phyloP scores from a whole-genome alignment of 2,329 filamentous ascomycete genomes.

The Parastagonospora avenae region DNA sequence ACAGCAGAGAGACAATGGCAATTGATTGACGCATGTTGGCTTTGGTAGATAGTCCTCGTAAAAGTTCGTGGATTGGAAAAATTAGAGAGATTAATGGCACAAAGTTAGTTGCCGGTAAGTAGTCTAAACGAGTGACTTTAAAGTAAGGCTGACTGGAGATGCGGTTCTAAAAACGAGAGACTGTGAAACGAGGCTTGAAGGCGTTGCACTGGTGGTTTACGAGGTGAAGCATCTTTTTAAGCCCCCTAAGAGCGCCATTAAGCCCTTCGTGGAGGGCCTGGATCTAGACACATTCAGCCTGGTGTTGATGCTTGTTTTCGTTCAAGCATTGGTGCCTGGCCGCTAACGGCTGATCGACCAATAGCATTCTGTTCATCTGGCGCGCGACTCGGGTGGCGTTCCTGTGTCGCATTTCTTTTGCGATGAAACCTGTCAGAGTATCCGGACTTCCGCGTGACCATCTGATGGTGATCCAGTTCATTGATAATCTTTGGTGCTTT shows the following conservation, averaged over 20 bases:
- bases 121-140: constrained; percentile 10
- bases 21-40: constrained; percentile 29
- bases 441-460: too few species aligned
- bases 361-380: neutral
- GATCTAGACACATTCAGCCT: constrained; percentile 3
- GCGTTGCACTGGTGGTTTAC: constrained; percentile 9
- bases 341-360: neutral
- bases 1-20: constrained; percentile 21
- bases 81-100: constrained; percentile 1
- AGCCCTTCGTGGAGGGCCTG: constrained; percentile 6
- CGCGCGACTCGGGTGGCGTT: neutral
- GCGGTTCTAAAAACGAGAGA: constrained; percentile 4
- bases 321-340: neutral
- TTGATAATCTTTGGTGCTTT: too few species aligned
- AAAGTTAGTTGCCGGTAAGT: neutral
- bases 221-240: constrained; percentile 15
- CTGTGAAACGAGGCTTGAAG: constrained; percentile 8
- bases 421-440: too few species aligned
- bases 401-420: neutral
- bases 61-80: constrained; percentile 1
- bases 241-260: constrained; percentile 10
- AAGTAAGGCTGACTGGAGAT: neutral
- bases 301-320: neutral
- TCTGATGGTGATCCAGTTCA: too few species aligned
- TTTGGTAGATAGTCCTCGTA: neutral